Conservation (phyloP, 164 flowering plant genomes). For the Vitis cinerea region DNA sequence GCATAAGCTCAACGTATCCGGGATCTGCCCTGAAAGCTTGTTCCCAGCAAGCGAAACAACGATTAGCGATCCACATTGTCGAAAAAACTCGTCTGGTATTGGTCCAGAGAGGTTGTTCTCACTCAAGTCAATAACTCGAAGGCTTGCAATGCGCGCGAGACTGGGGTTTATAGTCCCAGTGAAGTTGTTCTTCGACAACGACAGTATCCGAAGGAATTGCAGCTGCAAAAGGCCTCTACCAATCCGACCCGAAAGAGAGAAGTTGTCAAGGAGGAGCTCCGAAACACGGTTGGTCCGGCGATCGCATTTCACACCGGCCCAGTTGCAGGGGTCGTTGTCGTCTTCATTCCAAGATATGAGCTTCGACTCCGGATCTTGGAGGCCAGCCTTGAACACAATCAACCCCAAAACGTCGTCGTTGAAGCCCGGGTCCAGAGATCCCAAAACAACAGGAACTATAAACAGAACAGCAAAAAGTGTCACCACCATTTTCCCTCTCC, state of each 20-base stretch:
- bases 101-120: constrained; percentile 62
- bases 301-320: constrained; percentile 54
- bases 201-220: constrained; percentile 36
- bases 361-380: constrained; percentile 43
- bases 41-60: constrained; percentile 64
- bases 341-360: constrained; percentile 58
- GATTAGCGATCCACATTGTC: constrained; percentile 60
- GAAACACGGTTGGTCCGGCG: constrained; percentile 39
- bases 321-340: constrained; percentile 46
- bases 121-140: constrained; percentile 61
- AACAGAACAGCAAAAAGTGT: constrained; percentile 11
- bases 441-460: constrained; percentile 11
- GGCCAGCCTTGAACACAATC: constrained; percentile 61
- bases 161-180: constrained; percentile 58
- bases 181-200: constrained; percentile 59
- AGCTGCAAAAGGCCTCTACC: constrained; percentile 44
- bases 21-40: constrained; percentile 57
- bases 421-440: constrained; percentile 27
- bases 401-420: constrained; percentile 67
- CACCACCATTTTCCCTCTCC: constrained; percentile 13
- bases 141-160: constrained; percentile 35
- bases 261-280: constrained; percentile 38
- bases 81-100: constrained; percentile 63
- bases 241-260: constrained; percentile 52
- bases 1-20: constrained; percentile 63